These are phyloP conservation scores for Adansonia madagascariensis DNA, from an alignment of 441 rosid species.

Conservation along the genomic window DNA sequence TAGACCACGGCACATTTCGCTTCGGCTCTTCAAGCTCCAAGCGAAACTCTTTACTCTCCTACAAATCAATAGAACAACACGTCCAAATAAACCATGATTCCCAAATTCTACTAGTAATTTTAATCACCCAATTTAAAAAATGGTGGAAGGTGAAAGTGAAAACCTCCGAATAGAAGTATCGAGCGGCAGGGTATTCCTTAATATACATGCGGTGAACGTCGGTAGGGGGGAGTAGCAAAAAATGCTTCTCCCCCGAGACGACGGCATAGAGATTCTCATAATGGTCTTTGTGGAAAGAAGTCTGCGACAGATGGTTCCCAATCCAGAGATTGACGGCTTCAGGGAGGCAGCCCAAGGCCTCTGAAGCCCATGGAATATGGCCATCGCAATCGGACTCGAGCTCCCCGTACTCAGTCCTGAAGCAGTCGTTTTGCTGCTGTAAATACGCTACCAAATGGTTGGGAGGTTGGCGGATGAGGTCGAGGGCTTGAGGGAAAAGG, in stretches of 20 bases:
- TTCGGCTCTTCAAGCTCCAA: constrained; percentile 69
- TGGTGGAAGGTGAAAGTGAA: neutral
- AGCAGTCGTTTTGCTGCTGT: constrained; percentile 85
- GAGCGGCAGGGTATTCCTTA: constrained; percentile 64
- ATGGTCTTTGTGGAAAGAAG: constrained; percentile 87
- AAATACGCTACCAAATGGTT: constrained; percentile 55
- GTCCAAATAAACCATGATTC: neutral
- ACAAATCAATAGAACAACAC: constrained; percentile 27
- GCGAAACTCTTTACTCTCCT: constrained; percentile 52
- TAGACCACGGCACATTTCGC: constrained; percentile 74
- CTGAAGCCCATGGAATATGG: constrained; percentile 71
- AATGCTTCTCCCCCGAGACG: constrained; percentile 80
- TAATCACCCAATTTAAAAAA: neutral
- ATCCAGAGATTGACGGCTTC: constrained; percentile 96
- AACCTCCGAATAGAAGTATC: constrained; percentile 52
- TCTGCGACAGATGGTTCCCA: constrained; percentile 67
- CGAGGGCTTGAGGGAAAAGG: constrained; percentile 63
- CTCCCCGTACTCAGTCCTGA: constrained; percentile 62
- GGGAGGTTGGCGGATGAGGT: constrained; percentile 37
- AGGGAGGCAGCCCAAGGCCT: constrained; percentile 70
- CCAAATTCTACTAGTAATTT: neutral
- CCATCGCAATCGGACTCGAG: constrained; percentile 65
- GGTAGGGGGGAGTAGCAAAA: constrained; percentile 79
- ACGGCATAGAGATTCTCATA: constrained; percentile 90
- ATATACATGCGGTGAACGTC: constrained; percentile 86